Evolutionary conservation across 2,329 filamentous ascomycete genomes (phyloP), one percentile per base, ranked within the genome.

Genomic region (Aspergillus ustus): DNA sequence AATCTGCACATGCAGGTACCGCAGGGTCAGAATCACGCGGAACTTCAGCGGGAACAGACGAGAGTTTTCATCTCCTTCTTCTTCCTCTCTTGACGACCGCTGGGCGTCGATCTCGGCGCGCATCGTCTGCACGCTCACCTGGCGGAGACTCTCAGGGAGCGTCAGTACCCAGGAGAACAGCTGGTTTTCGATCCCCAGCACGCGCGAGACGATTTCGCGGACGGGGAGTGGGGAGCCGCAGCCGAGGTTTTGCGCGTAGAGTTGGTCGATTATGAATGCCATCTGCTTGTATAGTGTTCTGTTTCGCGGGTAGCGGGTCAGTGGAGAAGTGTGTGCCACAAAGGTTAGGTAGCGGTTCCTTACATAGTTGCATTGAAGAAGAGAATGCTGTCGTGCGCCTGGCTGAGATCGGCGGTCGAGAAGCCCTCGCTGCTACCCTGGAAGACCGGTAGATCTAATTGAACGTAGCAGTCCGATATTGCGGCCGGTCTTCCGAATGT

Each of bases 401-500:
- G 53, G 64, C n/a, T 29, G 9, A 19, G 45, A 48, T 46, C 44
- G n/a, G 7, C 15, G 8, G 25, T 46, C 2, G 44, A 3, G 20
- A 29, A n/a, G 13, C 4, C 22, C 25, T 31, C 48, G 48, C 2
- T 2, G n/a, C 7, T 22, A 7, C 28, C 28, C 1, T 8, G 17
- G 28, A 9, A 37, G 50, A 45, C 17, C 3, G 79, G 78, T 8
- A 81, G 62, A 19, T 77, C 72, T 1, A 81, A 65, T 54, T 73
- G 74, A 44, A 83, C 70, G 44, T 81, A 80, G 40, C 73, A 74
- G 3, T 82, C 76, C 1, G 80, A 79, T 19, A 85, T 83, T 0
- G 77, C 71, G 0, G 76, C 71, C 0, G 83, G 83, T 0, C 83
- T 73, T 2, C 82, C 83, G 63, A 84, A 82, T 0, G 82, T 84